These are phyloP conservation scores for Alternaria postmessia DNA, from an alignment of 2,329 filamentous ascomycete genomes.

Conservation along the genomic window DNA sequence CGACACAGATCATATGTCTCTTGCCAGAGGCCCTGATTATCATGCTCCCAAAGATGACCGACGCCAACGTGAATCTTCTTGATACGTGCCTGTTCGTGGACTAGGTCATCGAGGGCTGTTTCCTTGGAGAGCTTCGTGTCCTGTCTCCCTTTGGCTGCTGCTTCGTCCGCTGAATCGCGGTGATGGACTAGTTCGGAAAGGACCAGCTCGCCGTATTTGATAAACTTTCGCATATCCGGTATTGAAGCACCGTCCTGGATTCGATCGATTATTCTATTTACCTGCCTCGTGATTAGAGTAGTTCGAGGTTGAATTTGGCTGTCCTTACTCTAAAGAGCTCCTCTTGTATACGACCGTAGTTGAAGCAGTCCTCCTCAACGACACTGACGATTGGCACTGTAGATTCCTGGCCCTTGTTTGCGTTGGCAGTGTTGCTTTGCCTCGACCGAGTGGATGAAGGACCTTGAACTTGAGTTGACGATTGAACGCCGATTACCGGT, in stretches of 20 bases:
- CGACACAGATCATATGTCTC: not conserved
- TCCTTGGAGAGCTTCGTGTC: not conserved
- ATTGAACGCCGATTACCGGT: not conserved
- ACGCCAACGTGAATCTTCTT: not conserved
- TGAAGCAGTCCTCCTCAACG: not conserved
- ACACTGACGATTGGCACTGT: not conserved
- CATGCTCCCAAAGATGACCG: not conserved
- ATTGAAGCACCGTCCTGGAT: not conserved
- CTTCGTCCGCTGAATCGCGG: not conserved
- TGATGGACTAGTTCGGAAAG: not conserved
- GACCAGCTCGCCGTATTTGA: not conserved
- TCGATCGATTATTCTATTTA: not conserved
- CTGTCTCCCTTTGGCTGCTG: not conserved
- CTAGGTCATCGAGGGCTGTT: not conserved
- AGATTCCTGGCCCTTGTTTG: rapidly evolving
- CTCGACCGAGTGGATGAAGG: not conserved
- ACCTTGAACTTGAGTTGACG: not conserved
- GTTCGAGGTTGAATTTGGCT: not conserved
- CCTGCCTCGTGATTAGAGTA: not conserved
- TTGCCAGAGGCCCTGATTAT: not conserved
- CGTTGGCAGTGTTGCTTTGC: not conserved
- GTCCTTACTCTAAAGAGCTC: not conserved
- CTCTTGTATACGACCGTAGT: not conserved
- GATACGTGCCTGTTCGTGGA: not conserved
- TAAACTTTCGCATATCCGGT: not conserved